A percentile compares a stretch with the other conserved stretches of the same genome.
phyloP scores from a whole-genome alignment of 495 filamentous ascomycete species.

The Podospora pseudocomata region DNA sequence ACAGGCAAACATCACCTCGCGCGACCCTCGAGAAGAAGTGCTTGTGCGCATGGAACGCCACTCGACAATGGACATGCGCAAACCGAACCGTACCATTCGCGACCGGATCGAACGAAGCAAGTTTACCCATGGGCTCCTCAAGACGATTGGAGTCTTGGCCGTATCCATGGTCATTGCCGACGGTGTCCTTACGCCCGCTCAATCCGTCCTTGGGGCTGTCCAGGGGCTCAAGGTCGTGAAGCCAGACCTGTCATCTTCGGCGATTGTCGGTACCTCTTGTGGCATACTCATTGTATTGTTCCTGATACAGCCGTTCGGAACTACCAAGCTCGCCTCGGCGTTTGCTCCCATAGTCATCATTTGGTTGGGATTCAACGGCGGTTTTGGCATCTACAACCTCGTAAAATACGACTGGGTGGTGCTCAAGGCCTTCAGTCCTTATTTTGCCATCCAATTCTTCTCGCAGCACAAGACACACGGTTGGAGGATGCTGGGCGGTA shows the following conservation, averaged over 20 bases:
- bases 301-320: constrained; percentile 66
- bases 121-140: constrained; percentile 51
- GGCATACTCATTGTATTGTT: constrained; percentile 68
- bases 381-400: constrained; percentile 68
- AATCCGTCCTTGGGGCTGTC: constrained; percentile 65
- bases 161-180: constrained; percentile 67
- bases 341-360: constrained; percentile 74
- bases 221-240: constrained; percentile 57
- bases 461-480: constrained; percentile 58
- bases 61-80: constrained; percentile 49
- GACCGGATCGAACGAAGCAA: constrained; percentile 55
- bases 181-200: constrained; percentile 65
- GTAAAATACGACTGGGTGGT: constrained; percentile 59
- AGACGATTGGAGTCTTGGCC: constrained; percentile 63
- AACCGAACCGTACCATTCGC: constrained; percentile 49
- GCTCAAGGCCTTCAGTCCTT: constrained; percentile 68
- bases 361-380: constrained; percentile 66
- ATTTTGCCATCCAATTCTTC: constrained; percentile 59
- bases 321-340: constrained; percentile 55
- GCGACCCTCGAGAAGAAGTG: constrained; percentile 48
- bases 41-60: constrained; percentile 57
- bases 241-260: constrained; percentile 44
- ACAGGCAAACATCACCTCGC: constrained; percentile 41
- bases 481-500: constrained; percentile 65
- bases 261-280: constrained; percentile 65